phyloP scores from a whole-genome alignment of 129 eudicot species.

The Kitagawia praeruptora region DNA sequence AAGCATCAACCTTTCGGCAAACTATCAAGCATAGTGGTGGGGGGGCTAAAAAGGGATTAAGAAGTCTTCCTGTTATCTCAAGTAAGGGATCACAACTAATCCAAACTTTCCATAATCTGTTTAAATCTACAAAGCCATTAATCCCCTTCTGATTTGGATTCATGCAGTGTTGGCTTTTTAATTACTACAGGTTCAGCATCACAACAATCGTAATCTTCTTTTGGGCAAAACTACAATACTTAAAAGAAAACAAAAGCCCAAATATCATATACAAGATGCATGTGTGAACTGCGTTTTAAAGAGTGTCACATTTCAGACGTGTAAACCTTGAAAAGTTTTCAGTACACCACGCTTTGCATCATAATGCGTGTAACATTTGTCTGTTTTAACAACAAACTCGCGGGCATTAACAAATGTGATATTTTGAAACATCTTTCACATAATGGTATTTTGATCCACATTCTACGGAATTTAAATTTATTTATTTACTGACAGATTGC shows the following conservation, averaged over 20 bases:
- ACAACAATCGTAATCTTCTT: neutral
- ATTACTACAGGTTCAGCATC: neutral
- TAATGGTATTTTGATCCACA: neutral
- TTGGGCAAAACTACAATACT: neutral
- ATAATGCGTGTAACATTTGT: too few species aligned
- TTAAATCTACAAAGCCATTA: neutral
- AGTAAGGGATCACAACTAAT: neutral
- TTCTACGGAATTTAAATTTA: too few species aligned
- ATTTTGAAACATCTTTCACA: too few species aligned
- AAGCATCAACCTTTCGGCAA: conserved; percentile 9
- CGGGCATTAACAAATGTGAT: too few species aligned
- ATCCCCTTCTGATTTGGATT: neutral
- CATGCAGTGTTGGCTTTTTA: too few species aligned
- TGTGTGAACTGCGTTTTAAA: neutral
- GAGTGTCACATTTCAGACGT: neutral
- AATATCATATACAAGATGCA: too few species aligned
- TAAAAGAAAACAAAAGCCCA: neutral
- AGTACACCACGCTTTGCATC: too few species aligned
- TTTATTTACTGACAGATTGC: neutral
- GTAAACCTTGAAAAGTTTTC: too few species aligned
- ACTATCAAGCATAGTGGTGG: neutral
- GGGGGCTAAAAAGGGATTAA: neutral
- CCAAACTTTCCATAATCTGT: neutral
- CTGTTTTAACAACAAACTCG: too few species aligned
- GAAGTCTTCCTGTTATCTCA: neutral